These are phyloP conservation scores for Bjerkandera adusta DNA, from an alignment of 1,284 basidiomycete species.

Conservation along the genomic window DNA sequence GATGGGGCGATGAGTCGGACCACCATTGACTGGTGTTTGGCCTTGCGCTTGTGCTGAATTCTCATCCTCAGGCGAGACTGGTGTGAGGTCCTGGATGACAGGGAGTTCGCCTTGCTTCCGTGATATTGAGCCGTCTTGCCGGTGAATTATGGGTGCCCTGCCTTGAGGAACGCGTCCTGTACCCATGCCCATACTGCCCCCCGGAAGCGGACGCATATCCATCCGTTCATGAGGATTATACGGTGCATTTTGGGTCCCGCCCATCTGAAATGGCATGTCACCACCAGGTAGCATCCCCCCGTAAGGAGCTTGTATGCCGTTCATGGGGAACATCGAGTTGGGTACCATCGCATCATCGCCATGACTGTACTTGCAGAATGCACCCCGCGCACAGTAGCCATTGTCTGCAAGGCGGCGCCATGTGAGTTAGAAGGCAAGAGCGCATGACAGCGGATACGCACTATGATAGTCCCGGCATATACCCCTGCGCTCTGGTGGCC, in stretches of 20 bases:
- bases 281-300: conserved; percentile 50
- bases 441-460: conserved; percentile 41
- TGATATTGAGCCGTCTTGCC: conserved; percentile 41
- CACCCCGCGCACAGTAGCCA: conserved; percentile 89
- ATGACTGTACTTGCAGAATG: conserved; percentile 90
- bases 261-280: conserved; percentile 43
- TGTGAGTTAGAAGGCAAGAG: not conserved
- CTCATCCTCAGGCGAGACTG: conserved; percentile 37
- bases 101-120: conserved; percentile 64
- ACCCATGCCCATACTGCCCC: conserved; percentile 28
- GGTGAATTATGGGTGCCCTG: conserved; percentile 56
- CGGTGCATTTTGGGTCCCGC: conserved; percentile 38
- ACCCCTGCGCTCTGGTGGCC: conserved; percentile 67
- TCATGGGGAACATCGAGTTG: conserved; percentile 60
- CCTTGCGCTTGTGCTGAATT: conserved; percentile 17
- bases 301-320: conserved; percentile 46
- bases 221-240: conserved; percentile 80
- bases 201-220: conserved; percentile 57
- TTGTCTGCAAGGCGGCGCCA: conserved; percentile 52
- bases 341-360: conserved; percentile 80
- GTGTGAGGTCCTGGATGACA: conserved; percentile 78
- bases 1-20: too few relatives aligned
- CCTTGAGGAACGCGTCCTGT: conserved; percentile 38
- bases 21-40: conserved; percentile 12
- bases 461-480: conserved; percentile 90